Evolutionary conservation across 2,329 filamentous ascomycete genomes (phyloP).

Genomic region (Orbilia javanica): DNA sequence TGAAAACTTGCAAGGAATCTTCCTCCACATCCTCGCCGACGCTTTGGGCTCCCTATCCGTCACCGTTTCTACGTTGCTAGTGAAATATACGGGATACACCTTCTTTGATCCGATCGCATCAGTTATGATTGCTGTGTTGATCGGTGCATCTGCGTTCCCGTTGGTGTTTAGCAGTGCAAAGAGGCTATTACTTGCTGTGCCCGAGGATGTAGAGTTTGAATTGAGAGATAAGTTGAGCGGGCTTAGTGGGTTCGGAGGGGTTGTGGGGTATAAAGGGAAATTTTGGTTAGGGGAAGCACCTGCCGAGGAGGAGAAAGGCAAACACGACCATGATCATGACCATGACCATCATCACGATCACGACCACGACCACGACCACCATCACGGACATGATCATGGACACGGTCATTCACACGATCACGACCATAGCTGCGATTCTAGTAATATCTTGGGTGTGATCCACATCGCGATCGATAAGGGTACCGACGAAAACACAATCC

Average conservation of each 20-base stretch:
- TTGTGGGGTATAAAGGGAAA: slow-evolving; percentile 86
- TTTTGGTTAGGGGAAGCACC: slow-evolving; percentile 83
- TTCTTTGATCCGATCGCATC: slow-evolving; percentile 96
- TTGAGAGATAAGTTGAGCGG: slow-evolving; percentile 88
- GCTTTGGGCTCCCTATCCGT: slow-evolving; percentile 94
- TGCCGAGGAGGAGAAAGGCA: slow-evolving; percentile 45
- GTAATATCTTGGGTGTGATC: slow-evolving; percentile 42
- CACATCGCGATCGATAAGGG: slow-evolving; percentile 46
- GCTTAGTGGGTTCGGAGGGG: slow-evolving; percentile 83
- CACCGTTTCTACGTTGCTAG: slow-evolving; percentile 88
- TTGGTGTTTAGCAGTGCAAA: slow-evolving; percentile 87
- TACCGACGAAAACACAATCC: slow-evolving; percentile 26
- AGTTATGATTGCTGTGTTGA: slow-evolving; percentile 90
- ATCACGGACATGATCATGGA: slow-evolving; percentile 11
- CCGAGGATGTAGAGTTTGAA: slow-evolving; percentile 86
- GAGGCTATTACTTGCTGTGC: slow-evolving; percentile 84
- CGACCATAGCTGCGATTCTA: slow-evolving; percentile 5
- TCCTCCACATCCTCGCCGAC: slow-evolving; percentile 93
- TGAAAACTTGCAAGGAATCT: slow-evolving; percentile 98
- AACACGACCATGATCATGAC: slow-evolving; percentile 11
- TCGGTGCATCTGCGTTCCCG: slow-evolving; percentile 90
- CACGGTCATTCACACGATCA: slow-evolving; percentile 25
- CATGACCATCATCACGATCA: slow-evolving; percentile 21
- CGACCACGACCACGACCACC: slow-evolving; percentile 10
- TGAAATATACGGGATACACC: slow-evolving; percentile 88